Base-by-base conservation (phyloP, 148 eudicot species). In the Heliosperma pusillum region DNA sequence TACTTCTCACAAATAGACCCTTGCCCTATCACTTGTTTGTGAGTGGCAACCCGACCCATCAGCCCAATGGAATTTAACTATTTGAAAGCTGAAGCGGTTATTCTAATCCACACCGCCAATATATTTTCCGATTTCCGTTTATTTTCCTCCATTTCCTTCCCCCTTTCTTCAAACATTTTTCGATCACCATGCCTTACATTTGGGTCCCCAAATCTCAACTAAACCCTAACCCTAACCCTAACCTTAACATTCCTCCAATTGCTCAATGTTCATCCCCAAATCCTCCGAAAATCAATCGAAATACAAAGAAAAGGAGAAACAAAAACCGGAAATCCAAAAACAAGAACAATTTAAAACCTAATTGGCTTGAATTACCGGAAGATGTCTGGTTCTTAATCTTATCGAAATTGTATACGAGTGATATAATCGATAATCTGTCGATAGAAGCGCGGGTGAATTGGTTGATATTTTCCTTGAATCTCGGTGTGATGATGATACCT, bases 371-470 rank as follows among this genome's bases (percentile, higher is more conserved):
- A 2, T 74, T 79, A 10, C 82, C 78, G 0, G 78, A 74, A 20
- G 69, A 79, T 11, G 65, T 79, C 1, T 74, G 82, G 82, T 74
- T 30, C 60, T 17, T 59, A 8, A 79, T 79, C 40, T 10, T 79
- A 4, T 74, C 74, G 0, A 74, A 59, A 16, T 22, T 79, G 40
- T 29, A 33, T 63, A 79, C 74, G 10, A 45, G 53, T 22, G 42
- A 79, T 56, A 61, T 79, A 10, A 69, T 79, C 44, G 82, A 68
- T 36, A 60, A 61, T 79, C 87, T 7, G 76, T 88, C 5, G 86
- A 84, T 52, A 79, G 84, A 7, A 88, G 91, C 36, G 73, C 74
- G 15, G 91, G 91, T 0, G 77, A 79, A 12, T 72, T 87, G 64
- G 19, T 69, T 27, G 87, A 87, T 52, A 74, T 85, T n/a, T 71